Percentiles rank a stretch among this genome's conserved stretches.
Evolutionary conservation across 2,329 filamentous ascomycete species (phyloP).

Genomic region (Penicillium sp.): DNA sequence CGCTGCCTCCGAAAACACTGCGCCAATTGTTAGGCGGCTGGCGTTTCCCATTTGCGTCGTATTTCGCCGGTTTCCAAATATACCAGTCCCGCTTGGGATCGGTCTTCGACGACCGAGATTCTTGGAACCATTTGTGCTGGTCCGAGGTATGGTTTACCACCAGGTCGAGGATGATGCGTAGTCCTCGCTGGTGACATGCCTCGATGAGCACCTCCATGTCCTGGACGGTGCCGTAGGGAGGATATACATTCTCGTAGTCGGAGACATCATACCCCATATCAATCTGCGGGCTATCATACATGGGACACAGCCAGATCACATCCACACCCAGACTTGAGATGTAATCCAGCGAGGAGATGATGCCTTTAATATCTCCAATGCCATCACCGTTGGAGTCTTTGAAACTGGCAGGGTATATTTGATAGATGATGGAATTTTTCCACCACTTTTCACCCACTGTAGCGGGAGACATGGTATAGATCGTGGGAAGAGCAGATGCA

Average conservation of each 20-base stretch:
- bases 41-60: conserved; percentile 56
- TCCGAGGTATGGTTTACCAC: conserved; percentile 74
- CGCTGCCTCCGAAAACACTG: conserved; percentile 61
- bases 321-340: conserved; percentile 63
- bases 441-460: conserved; percentile 31
- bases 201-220: conserved; percentile 62
- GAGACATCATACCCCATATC: conserved; percentile 71
- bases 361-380: conserved; percentile 64
- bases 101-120: conserved; percentile 59
- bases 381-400: conserved; percentile 60
- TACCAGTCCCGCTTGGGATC: conserved; percentile 69
- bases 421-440: conserved; percentile 41
- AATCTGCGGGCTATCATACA: conserved; percentile 64
- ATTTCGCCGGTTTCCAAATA: conserved; percentile 52
- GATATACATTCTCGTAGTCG: conserved; percentile 64
- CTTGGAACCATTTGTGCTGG: conserved; percentile 68
- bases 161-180: conserved; percentile 70
- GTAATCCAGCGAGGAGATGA: conserved; percentile 64
- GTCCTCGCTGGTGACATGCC: conserved; percentile 59
- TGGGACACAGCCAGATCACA: conserved; percentile 68
- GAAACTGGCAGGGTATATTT: conserved; percentile 40
- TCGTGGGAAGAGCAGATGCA: background rate
- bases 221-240: conserved; percentile 62
- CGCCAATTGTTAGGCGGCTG: conserved; percentile 73
- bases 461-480: conserved; percentile 7